These are phyloP conservation scores for Ichthyophonus hoferi DNA, from an alignment of 208 protist species.

Conservation along the genomic window DNA sequence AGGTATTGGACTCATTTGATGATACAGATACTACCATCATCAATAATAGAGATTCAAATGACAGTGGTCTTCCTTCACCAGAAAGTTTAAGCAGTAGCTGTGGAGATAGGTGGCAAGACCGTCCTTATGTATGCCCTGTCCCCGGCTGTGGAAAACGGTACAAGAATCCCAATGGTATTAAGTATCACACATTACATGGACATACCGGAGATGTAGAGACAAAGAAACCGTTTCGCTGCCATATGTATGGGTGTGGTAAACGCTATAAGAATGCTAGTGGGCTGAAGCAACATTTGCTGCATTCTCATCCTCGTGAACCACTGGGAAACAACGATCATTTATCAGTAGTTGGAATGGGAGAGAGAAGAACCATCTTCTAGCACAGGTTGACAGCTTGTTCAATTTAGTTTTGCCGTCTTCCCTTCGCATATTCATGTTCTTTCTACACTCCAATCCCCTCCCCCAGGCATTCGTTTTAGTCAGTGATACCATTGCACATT, in stretches of 20 bases:
- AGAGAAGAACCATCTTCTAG: too few relatives aligned
- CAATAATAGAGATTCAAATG: too few relatives aligned
- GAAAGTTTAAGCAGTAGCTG: background rate
- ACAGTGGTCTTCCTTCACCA: background rate
- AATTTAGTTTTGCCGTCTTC: too few relatives aligned
- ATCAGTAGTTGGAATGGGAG: background rate
- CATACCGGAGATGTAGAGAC: constrained; percentile 3
- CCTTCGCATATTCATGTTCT: too few relatives aligned
- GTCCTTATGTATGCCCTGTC: constrained; percentile 19
- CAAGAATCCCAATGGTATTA: constrained; percentile 51
- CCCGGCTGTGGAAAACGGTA: constrained; percentile 41
- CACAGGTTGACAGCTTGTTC: too few relatives aligned
- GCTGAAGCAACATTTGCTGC: background rate
- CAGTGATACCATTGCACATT: too few relatives aligned
- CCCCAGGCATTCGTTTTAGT: too few relatives aligned
- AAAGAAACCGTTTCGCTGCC: background rate
- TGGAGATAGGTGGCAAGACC: background rate
- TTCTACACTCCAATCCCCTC: too few relatives aligned
- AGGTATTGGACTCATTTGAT: too few relatives aligned
- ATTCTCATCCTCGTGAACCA: background rate
- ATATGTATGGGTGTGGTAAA: background rate
- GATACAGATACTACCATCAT: too few relatives aligned
- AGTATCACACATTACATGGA: constrained; percentile 45
- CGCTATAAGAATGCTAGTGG: background rate
- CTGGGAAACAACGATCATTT: background rate